A percentile compares a stretch with the other conserved stretches of the same genome.
phyloP scores from a whole-genome alignment of 2,329 filamentous ascomycete genomes.

The Stylonectria norvegica region DNA sequence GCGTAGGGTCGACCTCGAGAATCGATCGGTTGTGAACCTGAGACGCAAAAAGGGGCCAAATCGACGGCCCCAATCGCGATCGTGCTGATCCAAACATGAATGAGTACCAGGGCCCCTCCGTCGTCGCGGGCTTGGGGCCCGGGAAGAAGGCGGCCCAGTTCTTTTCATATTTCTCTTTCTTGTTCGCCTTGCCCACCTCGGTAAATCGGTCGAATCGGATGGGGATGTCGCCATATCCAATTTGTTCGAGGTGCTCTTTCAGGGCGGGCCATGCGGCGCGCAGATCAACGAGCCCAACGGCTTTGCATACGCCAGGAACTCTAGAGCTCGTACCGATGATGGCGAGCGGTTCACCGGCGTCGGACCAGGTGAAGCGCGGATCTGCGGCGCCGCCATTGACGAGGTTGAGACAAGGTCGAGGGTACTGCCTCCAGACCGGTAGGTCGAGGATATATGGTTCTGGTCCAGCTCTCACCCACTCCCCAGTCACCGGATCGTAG shows the following conservation, averaged over 20 bases:
- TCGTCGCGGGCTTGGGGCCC: conserved; percentile 5
- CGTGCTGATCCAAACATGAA: neutral
- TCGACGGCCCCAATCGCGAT: neutral
- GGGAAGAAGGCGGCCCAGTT: conserved; percentile 13
- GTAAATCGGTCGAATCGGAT: conserved; percentile 8
- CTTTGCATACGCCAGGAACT: conserved; percentile 6
- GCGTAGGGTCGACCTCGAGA: conserved; percentile 2
- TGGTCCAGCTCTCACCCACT: conserved; percentile 7
- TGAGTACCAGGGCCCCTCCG: neutral
- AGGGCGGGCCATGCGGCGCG: conserved; percentile 10
- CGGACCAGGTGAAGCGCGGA: conserved; percentile 12
- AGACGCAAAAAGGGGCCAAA: conserved; percentile 1
- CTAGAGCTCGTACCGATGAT: conserved; percentile 10
- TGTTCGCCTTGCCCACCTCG: conserved; percentile 5
- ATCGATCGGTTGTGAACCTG: neutral
- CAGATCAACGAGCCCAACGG: conserved; percentile 9
- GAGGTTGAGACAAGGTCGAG: conserved; percentile 8
- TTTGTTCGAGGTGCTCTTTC: conserved; percentile 8
- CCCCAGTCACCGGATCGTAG: conserved; percentile 2
- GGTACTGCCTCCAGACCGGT: conserved; percentile 12
- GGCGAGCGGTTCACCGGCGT: conserved; percentile 11
- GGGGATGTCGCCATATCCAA: conserved; percentile 10
- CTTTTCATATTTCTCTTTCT: conserved; percentile 8
- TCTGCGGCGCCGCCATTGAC: conserved; percentile 10
- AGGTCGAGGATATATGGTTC: conserved; percentile 13